Evolutionary conservation across 805 yeast species (phyloP).

Genomic region (Ogataea siamensis): DNA sequence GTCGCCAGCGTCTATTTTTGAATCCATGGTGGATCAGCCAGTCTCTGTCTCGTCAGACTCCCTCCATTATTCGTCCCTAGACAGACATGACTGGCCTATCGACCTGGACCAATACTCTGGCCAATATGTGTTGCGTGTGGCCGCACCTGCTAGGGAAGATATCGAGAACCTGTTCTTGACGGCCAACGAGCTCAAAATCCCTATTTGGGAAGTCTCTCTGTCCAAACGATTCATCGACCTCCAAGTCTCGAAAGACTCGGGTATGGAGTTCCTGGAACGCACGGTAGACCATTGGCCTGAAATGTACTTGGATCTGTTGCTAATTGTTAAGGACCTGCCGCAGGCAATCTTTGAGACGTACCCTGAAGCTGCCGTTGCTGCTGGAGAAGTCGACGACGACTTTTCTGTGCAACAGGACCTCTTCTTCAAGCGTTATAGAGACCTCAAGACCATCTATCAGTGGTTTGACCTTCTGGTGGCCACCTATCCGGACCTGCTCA

Average conservation of each 20-base stretch:
- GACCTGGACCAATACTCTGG: slow-evolving; percentile 40
- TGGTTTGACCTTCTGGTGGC: slow-evolving; percentile 66
- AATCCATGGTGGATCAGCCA: neutral
- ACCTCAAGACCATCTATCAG: slow-evolving; percentile 62
- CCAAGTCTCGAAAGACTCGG: slow-evolving; percentile 26
- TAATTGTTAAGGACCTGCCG: slow-evolving; percentile 56
- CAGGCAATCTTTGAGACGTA: slow-evolving; percentile 55
- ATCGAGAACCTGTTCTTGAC: slow-evolving; percentile 24
- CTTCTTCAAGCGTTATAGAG: slow-evolving; percentile 70
- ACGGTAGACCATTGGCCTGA: slow-evolving; percentile 8
- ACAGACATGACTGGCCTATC: slow-evolving; percentile 36
- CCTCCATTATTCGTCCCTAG: slow-evolving; percentile 34
- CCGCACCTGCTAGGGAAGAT: slow-evolving; percentile 26
- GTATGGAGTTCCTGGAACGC: slow-evolving; percentile 22
- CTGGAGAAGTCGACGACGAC: slow-evolving; percentile 4
- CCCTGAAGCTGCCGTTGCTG: slow-evolving; percentile 32
- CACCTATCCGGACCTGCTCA: slow-evolving; percentile 63
- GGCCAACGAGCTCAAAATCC: slow-evolving; percentile 23
- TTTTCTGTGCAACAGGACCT: slow-evolving; percentile 37
- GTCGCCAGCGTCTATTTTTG: slow-evolving; percentile 1
- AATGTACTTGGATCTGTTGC: slow-evolving; percentile 31
- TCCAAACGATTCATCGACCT: slow-evolving; percentile 48
- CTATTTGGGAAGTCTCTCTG: slow-evolving; percentile 50
- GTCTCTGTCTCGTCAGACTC: neutral
- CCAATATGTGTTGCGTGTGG: slow-evolving; percentile 46